Percentiles rank a stretch among this genome's conserved stretches.
phyloP scores from a whole-genome alignment of 345 rosid species.

The Salix dunnii region DNA sequence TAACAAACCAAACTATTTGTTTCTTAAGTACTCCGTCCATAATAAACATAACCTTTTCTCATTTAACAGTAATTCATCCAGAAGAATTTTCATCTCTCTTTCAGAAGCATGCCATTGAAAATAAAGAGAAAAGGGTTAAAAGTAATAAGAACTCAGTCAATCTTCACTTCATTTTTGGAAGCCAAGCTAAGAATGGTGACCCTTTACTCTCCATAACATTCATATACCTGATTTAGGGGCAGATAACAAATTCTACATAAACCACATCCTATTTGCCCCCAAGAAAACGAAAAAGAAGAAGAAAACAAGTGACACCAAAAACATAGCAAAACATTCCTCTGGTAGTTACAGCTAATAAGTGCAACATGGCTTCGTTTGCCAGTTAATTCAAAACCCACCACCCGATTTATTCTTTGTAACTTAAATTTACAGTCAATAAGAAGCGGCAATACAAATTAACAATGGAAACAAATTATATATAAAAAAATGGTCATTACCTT shows the following conservation, averaged over 20 bases:
- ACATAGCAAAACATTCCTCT: not conserved
- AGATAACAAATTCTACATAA: not conserved
- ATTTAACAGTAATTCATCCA: not conserved
- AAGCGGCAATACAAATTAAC: not conserved
- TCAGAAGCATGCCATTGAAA: not conserved
- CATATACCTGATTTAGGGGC: not conserved
- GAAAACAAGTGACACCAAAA: too few relatives aligned
- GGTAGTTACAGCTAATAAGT: not conserved
- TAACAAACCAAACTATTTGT: not conserved
- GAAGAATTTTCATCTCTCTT: not conserved
- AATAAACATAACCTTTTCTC: not conserved
- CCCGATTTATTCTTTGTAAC: not conserved
- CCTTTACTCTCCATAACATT: not conserved
- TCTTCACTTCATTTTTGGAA: not conserved
- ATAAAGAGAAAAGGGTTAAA: not conserved
- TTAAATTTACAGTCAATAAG: not conserved
- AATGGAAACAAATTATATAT: not conserved
- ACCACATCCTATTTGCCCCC: not conserved
- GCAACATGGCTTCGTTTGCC: not conserved
- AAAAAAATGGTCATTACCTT: slow-evolving; percentile 43
- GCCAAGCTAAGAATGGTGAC: not conserved
- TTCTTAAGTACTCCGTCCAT: not conserved
- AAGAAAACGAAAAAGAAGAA: not conserved
- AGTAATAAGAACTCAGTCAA: not conserved
- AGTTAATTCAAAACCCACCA: not conserved